These are phyloP conservation scores for Aphanomyces astaci DNA, from an alignment of 352 stramenopile genomes.

Conservation along the genomic window DNA sequence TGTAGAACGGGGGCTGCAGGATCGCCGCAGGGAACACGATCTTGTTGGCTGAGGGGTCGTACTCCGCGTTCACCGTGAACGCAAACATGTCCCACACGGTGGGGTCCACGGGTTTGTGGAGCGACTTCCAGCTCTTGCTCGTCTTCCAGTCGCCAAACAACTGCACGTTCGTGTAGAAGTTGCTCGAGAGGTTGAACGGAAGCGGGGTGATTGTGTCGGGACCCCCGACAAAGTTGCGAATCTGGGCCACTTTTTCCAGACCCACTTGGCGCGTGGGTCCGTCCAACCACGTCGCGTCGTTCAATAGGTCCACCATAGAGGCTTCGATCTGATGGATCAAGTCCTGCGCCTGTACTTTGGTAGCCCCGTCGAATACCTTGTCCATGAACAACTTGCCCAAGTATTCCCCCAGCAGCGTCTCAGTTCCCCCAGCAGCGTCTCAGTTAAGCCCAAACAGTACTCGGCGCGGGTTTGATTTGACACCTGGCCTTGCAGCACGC, in stretches of 20 bases:
- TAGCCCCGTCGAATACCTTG: constrained; percentile 74
- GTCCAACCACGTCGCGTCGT: constrained; percentile 85
- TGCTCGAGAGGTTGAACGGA: constrained; percentile 45
- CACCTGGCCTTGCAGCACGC: constrained; percentile 30
- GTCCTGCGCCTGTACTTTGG: constrained; percentile 63
- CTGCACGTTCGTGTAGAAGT: constrained; percentile 51
- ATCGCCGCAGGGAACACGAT: constrained; percentile 94
- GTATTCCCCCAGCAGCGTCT: constrained; percentile 85
- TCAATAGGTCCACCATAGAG: constrained; percentile 67
- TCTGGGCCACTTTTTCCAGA: constrained; percentile 81
- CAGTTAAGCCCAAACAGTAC: constrained; percentile 66
- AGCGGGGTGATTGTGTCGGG: constrained; percentile 38
- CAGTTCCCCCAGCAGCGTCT: too few relatives aligned
- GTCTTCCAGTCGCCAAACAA: constrained; percentile 34
- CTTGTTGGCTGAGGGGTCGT: constrained; percentile 64
- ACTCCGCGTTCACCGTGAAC: constrained; percentile 87
- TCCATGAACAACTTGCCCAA: constrained; percentile 85
- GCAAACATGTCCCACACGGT: constrained; percentile 84
- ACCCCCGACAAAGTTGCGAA: constrained; percentile 71
- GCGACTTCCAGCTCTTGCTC: constrained; percentile 27
- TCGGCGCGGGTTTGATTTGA: constrained; percentile 33
- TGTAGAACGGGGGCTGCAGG: constrained; percentile 82
- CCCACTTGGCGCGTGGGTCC: constrained; percentile 67
- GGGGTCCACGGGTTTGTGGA: constrained; percentile 41
- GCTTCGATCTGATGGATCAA: constrained; percentile 83